A percentile compares a stretch with the other conserved stretches of the same genome.
Conservation (phyloP, 1,284 basidiomycete species). For the Sanguinoderma infundibulare region DNA sequence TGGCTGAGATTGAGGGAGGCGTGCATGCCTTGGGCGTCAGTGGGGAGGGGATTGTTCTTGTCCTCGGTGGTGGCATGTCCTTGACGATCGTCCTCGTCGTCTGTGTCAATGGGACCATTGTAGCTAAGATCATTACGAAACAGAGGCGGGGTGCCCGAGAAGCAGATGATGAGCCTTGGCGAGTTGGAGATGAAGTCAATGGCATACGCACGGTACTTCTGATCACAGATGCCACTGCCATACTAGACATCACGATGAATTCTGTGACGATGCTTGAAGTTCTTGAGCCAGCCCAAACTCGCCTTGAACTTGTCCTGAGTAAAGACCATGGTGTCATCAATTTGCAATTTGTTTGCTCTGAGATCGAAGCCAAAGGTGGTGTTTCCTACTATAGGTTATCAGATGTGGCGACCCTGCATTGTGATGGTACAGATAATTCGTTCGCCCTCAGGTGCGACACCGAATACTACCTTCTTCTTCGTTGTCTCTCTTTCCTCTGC, state of each 20-base stretch:
- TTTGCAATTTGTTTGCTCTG: too few relatives aligned
- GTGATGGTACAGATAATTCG: too few relatives aligned
- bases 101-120: slow-evolving; percentile 2
- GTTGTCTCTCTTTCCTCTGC: too few relatives aligned
- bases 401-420: too few relatives aligned
- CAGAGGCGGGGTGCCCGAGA: background rate
- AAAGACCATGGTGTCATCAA: slow-evolving; percentile 62
- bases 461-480: too few relatives aligned
- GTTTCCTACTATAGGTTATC: too few relatives aligned
- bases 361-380: too few relatives aligned
- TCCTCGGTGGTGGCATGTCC: background rate
- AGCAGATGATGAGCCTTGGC: background rate
- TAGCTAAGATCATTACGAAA: slow-evolving; percentile 2
- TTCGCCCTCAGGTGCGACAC: too few relatives aligned
- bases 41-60: background rate
- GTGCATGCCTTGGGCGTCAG: slow-evolving; percentile 6
- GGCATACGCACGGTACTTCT: slow-evolving; percentile 13
- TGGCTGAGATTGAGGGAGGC: slow-evolving; percentile 4
- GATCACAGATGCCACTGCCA: slow-evolving; percentile 30
- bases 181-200: slow-evolving; percentile 10
- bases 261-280: slow-evolving; percentile 83
- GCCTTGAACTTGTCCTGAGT: slow-evolving; percentile 84
- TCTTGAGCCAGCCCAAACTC: slow-evolving; percentile 89
- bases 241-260: slow-evolving; percentile 70
- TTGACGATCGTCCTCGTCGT: slow-evolving; percentile 3